Percentiles rank a stretch among this genome's conserved stretches.
Evolutionary conservation across 2,329 filamentous ascomycete genomes (phyloP).

Genomic region (Xylaria sp.): DNA sequence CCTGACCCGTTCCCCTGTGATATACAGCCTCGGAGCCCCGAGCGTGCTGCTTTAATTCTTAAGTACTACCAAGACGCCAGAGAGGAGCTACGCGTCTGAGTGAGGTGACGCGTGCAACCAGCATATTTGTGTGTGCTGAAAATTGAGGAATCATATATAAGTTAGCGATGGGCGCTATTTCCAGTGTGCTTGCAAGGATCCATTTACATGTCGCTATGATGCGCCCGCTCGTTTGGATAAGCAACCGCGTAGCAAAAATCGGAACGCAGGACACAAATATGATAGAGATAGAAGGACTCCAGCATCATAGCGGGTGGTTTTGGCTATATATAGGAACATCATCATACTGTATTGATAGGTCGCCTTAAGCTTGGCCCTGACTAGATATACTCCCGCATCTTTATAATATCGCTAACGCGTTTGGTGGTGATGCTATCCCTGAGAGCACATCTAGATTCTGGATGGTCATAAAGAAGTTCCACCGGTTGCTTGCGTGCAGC

Average conservation of each 20-base stretch:
- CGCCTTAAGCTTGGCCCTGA: not conserved
- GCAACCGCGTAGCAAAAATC: not conserved
- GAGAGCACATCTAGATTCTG: slow-evolving; percentile 29
- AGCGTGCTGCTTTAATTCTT: slow-evolving; percentile 54
- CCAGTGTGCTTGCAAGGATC: not conserved
- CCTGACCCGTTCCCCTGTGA: slow-evolving; percentile 59
- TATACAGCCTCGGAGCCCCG: slow-evolving; percentile 56
- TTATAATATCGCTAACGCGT: slow-evolving; percentile 26
- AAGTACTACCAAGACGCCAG: slow-evolving; percentile 52
- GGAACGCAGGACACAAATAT: not conserved
- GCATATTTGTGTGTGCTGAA: not conserved
- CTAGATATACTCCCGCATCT: not conserved
- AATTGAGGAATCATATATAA: not conserved
- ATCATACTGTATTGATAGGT: slow-evolving; percentile 4
- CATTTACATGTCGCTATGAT: slow-evolving; percentile 16
- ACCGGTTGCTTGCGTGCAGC: slow-evolving; percentile 15
- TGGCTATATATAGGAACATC: not conserved
- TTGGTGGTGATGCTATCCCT: slow-evolving; percentile 26
- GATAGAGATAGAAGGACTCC: slow-evolving; percentile 13
- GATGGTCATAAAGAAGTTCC: slow-evolving; percentile 33
- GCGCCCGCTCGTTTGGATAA: slow-evolving; percentile 11
- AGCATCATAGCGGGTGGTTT: not conserved
- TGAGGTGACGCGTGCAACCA: not conserved
- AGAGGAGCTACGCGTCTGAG: slow-evolving; percentile 46
- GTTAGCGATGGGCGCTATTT: not conserved